Base-by-base conservation (phyloP, 306 rosid genomes). In the Quercus gilva region DNA sequence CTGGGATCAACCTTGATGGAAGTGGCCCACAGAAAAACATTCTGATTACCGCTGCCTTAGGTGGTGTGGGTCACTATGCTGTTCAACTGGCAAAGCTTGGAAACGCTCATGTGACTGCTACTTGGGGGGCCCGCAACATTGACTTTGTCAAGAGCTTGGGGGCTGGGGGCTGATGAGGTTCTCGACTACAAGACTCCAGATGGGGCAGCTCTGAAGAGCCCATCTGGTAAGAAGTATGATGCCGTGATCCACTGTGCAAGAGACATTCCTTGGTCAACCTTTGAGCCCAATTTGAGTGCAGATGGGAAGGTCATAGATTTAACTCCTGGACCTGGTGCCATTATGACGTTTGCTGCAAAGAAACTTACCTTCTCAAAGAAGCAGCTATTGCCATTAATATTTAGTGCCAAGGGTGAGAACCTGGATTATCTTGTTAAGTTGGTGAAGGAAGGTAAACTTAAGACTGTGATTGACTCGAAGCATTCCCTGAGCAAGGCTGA, bases 151-250 rank as follows among this genome's bases (percentile, higher is more conserved):
- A 85, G 86, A 76, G 86, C 84, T 76, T 87, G 74, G 92, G 95
- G 3, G 97, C 91, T 87, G 74, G 92, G 95, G 3, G 97, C 91
- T 21, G 93, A 92, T 78, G 95, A 89, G 89, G 89, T 92, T 80
- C 88, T 92, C 21, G 95, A 92, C 87, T 90, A 92, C 81, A 87
- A 58, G 75, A 86, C 90, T 23, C 88, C 90, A n/a, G 90, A 88
- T 18, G 92, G 93, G 69, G 88, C 77, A 28, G 80, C 93, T 23
- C 80, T 90, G 5, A 87, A 35, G 83, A 87, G 97, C 76, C 90
- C 92, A 13, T 92, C 92, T 1, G 93, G 90, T 71, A 79, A 37
- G 78, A 90, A 88, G 81, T 90, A 92, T 67, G 91, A 92, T 74
- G 87, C 75, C 0, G 94, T 92, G 25, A 56, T 92, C 58, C 55